Evolutionary conservation across 2,329 filamentous ascomycete genomes (phyloP).

Genomic region (Fusarium aywerte): DNA sequence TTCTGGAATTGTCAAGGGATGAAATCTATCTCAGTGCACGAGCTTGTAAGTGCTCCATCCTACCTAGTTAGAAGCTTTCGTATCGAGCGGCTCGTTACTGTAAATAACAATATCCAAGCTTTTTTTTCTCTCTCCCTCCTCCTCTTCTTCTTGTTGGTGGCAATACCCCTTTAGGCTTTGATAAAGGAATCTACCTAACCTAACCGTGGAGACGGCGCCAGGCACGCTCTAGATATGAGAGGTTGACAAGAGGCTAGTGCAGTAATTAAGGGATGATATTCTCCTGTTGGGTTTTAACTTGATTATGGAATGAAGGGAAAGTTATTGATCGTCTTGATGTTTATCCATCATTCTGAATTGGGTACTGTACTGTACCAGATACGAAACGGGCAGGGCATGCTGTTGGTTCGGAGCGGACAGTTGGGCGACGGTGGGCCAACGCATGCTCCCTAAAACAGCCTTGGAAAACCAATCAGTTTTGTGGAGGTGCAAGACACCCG

Average conservation of each 20-base stretch:
- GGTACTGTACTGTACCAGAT: slow-evolving; percentile 11
- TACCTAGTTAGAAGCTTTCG: neutral
- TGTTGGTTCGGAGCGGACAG: slow-evolving; percentile 8
- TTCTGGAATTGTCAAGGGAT: slow-evolving; percentile 38
- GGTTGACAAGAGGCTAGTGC: neutral
- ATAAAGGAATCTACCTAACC: slow-evolving; percentile 12
- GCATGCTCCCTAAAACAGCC: slow-evolving; percentile 15
- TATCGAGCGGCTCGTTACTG: neutral
- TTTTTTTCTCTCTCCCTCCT: too few relatives aligned
- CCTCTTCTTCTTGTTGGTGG: neutral
- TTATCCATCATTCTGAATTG: neutral
- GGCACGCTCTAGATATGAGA: slow-evolving; percentile 16
- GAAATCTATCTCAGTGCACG: slow-evolving; percentile 32
- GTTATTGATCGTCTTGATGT: neutral
- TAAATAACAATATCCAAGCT: slow-evolving; percentile 18
- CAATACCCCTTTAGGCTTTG: slow-evolving; percentile 21
- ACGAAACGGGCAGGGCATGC: slow-evolving; percentile 17
- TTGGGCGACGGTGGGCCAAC: slow-evolving; percentile 11
- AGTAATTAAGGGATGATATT: neutral
- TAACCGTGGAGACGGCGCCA: slow-evolving; percentile 32
- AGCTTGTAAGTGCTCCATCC: slow-evolving; percentile 14
- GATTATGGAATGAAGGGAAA: neutral
- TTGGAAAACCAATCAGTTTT: slow-evolving; percentile 29
- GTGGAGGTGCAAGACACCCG: slow-evolving; percentile 6
- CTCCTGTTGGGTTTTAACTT: neutral